phyloP scores from a whole-genome alignment of 257 asterid species.

The Petrea volubilis region DNA sequence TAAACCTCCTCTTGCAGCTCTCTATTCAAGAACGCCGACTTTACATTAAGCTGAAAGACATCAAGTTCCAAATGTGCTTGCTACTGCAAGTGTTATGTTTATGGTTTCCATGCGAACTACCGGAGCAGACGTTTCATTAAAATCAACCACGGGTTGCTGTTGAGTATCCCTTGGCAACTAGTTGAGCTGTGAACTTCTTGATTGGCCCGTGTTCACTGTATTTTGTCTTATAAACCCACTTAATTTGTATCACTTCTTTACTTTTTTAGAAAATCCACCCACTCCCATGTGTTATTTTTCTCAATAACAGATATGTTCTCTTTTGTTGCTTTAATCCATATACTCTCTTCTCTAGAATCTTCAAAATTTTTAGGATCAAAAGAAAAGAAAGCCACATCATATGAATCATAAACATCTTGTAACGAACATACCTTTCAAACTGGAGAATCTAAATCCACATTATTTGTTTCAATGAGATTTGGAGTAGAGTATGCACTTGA shows the following conservation, averaged over 20 bases:
- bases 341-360: neutral
- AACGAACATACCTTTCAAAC: neutral
- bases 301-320: neutral
- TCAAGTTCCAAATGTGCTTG: neutral
- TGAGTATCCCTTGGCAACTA: neutral
- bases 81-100: neutral
- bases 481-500: no score
- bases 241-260: no score
- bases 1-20: neutral
- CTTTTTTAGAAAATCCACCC: no score
- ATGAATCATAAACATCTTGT: neutral
- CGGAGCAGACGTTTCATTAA: neutral
- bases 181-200: neutral
- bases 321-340: neutral
- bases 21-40: neutral
- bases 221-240: no score
- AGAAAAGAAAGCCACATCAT: neutral
- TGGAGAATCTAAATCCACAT: neutral
- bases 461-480: neutral
- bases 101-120: neutral
- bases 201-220: no score
- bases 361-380: neutral
- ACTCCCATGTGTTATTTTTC: no score
- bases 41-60: no score
- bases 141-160: neutral